phyloP scores from a whole-genome alignment of 2,329 filamentous ascomycete species.

The Exophiala mesophila region DNA sequence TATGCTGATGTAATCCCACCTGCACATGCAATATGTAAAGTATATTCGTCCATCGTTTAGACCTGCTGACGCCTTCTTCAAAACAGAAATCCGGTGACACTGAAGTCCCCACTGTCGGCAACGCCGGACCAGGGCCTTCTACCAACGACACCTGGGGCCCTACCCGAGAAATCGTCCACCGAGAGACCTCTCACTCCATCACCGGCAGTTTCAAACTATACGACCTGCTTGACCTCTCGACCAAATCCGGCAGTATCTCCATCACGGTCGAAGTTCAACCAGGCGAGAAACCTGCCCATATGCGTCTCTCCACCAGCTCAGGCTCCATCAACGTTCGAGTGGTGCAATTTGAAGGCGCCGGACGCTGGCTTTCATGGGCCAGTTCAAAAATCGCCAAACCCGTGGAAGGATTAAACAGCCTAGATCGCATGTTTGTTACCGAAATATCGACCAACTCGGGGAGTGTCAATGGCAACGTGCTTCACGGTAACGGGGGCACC shows the following conservation, averaged over 20 bases:
- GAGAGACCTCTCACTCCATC: constrained; percentile 26
- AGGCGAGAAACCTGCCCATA: constrained; percentile 30
- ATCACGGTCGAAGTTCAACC: constrained; percentile 32
- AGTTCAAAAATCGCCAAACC: no score
- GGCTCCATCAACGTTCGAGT: constrained; percentile 29
- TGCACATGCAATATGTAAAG: neutral
- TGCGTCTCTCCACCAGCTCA: constrained; percentile 27
- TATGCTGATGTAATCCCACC: constrained; percentile 18
- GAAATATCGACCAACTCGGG: constrained; percentile 30
- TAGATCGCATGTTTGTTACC: constrained; percentile 20
- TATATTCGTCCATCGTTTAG: neutral
- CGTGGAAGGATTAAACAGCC: neutral
- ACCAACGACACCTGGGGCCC: constrained; percentile 16
- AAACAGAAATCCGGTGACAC: constrained; percentile 10
- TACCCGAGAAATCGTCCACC: constrained; percentile 19
- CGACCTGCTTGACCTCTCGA: constrained; percentile 31
- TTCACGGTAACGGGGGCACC: constrained; percentile 42
- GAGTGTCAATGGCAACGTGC: constrained; percentile 37
- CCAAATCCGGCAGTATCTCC: constrained; percentile 30
- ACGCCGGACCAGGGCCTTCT: constrained; percentile 2
- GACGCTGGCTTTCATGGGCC: constrained; percentile 4
- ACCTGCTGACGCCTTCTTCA: constrained; percentile 3
- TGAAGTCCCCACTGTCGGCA: constrained; percentile 10
- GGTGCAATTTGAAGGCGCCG: constrained; percentile 4
- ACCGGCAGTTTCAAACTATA: constrained; percentile 31